phyloP scores from a whole-genome alignment of 2,329 filamentous ascomycete genomes.

The Nemania sp. region DNA sequence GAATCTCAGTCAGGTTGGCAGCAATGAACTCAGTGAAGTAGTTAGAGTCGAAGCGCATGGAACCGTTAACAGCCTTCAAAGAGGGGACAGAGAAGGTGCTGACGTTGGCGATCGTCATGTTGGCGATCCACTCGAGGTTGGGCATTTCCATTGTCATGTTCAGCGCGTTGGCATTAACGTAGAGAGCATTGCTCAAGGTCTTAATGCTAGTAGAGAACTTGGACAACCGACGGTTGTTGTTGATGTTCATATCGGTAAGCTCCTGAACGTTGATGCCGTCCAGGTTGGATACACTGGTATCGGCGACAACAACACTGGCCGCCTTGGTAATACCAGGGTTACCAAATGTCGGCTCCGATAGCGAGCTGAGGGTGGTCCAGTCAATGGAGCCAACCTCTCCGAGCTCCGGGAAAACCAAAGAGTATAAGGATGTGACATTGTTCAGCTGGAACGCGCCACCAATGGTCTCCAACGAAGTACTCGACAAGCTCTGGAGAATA shows the following conservation, averaged over 20 bases:
- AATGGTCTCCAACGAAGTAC: conserved; percentile 72
- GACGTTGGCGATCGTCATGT: conserved; percentile 86
- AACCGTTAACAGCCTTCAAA: conserved; percentile 78
- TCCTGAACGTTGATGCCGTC: conserved; percentile 82
- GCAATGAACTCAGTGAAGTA: conserved; percentile 70
- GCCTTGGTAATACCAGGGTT: conserved; percentile 73
- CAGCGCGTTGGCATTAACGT: conserved; percentile 83
- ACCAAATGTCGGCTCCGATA: conserved; percentile 63
- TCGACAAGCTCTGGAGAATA: conserved; percentile 71
- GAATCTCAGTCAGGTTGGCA: conserved; percentile 77
- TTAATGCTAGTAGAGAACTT: conserved; percentile 80
- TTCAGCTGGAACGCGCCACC: conserved; percentile 76
- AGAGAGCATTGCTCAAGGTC: conserved; percentile 78
- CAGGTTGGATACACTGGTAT: conserved; percentile 85
- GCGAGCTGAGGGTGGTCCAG: conserved; percentile 77
- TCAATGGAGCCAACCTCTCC: conserved; percentile 73
- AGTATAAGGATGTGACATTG: conserved; percentile 75
- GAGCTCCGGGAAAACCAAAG: conserved; percentile 75
- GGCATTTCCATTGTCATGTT: conserved; percentile 79
- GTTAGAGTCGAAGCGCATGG: conserved; percentile 87
- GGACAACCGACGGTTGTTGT: conserved; percentile 88
- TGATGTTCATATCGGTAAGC: conserved; percentile 81
- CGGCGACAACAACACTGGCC: conserved; percentile 77
- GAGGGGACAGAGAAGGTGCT: conserved; percentile 79
- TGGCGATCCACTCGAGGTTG: conserved; percentile 80